Conservation (phyloP, 306 rosid species). For the Citrullus amarus region DNA sequence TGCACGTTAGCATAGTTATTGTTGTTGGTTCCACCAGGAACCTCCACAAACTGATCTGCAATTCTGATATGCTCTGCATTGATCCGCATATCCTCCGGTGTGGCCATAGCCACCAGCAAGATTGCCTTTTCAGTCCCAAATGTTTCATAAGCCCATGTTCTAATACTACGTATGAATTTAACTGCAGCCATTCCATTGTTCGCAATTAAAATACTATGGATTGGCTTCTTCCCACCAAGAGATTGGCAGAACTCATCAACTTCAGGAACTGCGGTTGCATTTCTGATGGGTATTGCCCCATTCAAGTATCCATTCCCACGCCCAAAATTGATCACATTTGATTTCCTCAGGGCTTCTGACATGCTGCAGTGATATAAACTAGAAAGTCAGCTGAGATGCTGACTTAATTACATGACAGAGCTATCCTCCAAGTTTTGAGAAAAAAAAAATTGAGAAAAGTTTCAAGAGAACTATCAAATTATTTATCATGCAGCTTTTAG, state of each 20-base stretch:
- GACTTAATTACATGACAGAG: background rate
- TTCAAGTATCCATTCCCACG: slow-evolving; percentile 47
- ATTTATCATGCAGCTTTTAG: background rate
- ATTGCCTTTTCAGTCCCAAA: slow-evolving; percentile 94
- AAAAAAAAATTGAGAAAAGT: background rate
- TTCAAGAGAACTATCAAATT: slow-evolving; percentile 2
- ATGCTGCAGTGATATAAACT: slow-evolving; percentile 26
- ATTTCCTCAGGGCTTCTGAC: slow-evolving; percentile 40
- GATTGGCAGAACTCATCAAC: slow-evolving; percentile 68
- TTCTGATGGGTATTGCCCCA: slow-evolving; percentile 42
- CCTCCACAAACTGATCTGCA: slow-evolving; percentile 98
- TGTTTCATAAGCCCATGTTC: slow-evolving; percentile 95
- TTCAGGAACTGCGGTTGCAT: slow-evolving; percentile 54
- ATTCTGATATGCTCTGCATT: slow-evolving; percentile 99
- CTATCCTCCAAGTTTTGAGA: background rate
- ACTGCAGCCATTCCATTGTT: slow-evolving; percentile 99
- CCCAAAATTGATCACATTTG: slow-evolving; percentile 32
- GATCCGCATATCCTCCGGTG: slow-evolving; percentile 99
- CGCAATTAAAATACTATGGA: slow-evolving; percentile 88
- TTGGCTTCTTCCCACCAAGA: slow-evolving; percentile 87
- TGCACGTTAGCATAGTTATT: slow-evolving; percentile 98
- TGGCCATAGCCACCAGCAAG: slow-evolving; percentile 98
- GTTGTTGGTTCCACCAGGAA: slow-evolving; percentile 99
- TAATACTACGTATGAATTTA: slow-evolving; percentile 86
- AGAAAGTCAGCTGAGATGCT: background rate